Evolutionary conservation across 805 yeast species (phyloP), one percentile per base, ranked within the genome.

Genomic region (Priceomyces fermenticarens): DNA sequence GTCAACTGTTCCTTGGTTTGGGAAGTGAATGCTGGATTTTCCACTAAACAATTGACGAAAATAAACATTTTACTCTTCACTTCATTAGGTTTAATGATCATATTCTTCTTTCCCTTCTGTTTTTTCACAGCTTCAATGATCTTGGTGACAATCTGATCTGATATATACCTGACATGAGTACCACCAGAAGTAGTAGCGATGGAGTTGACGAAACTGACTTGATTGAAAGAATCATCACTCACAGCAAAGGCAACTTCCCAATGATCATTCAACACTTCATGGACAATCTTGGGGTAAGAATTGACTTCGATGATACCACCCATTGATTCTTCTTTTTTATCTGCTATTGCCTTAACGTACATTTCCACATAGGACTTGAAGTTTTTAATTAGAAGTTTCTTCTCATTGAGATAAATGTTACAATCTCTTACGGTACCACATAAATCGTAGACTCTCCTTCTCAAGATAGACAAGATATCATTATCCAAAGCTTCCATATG

Each of bases 121-220:
- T 68, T 70, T 32, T 60, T 52, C 48, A 90, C 69, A 7, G 73
- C 69, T 10, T 86, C 97, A 41, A 81, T 67, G 41, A 90, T 77
- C 60, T 87, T 89, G 46, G 74, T 78, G 17, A 88, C 83, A 41
- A 93, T 76, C 66, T 90, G 88, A 60, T 91, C 97, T 3, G 95
- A 72, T 25, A 90, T 75, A 58, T 83, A 80, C 50, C 84, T 89
- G 28, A 89, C 95, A 61, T 93, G 99, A 0, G 99, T 86, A 52
- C 99, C 99, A 45, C 99, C 99, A 1, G 91, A 70, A 0, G 98
- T 91, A 0, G 99, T 93, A 0, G 99, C 99, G 59, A 93, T 93
- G 5, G 97, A 89, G 60, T 93, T 93, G 11, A 93, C 99, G 67
- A 93, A 93, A 28, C 97, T 90, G 32, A 93, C 93, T 62, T 93